A percentile compares a stretch with the other conserved stretches of the same genome.
These are phyloP conservation scores for Delphinella strobiligena DNA, from an alignment of 2,329 filamentous ascomycete genomes.

Conservation along the genomic window DNA sequence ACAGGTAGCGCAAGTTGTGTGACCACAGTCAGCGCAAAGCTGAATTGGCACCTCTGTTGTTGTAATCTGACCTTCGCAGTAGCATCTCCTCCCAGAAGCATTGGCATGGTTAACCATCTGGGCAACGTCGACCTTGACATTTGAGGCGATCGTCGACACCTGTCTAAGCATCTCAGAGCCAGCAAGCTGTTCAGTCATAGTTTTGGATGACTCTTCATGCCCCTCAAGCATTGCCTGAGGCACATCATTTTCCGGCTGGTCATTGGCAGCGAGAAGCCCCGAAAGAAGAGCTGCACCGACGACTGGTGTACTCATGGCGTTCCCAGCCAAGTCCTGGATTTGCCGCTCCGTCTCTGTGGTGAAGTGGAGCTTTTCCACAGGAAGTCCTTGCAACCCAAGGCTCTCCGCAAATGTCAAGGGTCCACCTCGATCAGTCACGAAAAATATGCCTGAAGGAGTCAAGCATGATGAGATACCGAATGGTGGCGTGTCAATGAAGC, in stretches of 20 bases:
- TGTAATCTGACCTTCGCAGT: slow-evolving; percentile 41
- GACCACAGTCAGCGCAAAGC: slow-evolving; percentile 38
- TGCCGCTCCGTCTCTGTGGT: slow-evolving; percentile 46
- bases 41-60: slow-evolving; percentile 30
- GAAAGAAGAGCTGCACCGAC: slow-evolving; percentile 52
- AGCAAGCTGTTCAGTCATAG: not conserved
- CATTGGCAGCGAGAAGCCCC: slow-evolving; percentile 37
- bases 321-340: slow-evolving; percentile 60
- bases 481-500: slow-evolving; percentile 34
- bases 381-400: slow-evolving; percentile 56
- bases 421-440: slow-evolving; percentile 47
- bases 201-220: not conserved
- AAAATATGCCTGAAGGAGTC: slow-evolving; percentile 53
- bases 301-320: slow-evolving; percentile 68
- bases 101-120: slow-evolving; percentile 2
- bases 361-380: slow-evolving; percentile 49
- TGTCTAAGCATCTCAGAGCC: not conserved
- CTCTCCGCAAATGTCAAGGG: slow-evolving; percentile 51
- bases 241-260: not conserved
- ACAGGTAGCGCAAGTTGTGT: slow-evolving; percentile 44
- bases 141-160: not conserved
- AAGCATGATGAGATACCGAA: slow-evolving; percentile 55
- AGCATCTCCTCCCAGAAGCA: slow-evolving; percentile 28
- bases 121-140: not conserved
- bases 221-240: not conserved